Evolutionary conservation across 73 alveolate genomes (phyloP), one percentile per base, ranked within the genome.

Genomic region (Paramecium pentaurelia): DNA sequence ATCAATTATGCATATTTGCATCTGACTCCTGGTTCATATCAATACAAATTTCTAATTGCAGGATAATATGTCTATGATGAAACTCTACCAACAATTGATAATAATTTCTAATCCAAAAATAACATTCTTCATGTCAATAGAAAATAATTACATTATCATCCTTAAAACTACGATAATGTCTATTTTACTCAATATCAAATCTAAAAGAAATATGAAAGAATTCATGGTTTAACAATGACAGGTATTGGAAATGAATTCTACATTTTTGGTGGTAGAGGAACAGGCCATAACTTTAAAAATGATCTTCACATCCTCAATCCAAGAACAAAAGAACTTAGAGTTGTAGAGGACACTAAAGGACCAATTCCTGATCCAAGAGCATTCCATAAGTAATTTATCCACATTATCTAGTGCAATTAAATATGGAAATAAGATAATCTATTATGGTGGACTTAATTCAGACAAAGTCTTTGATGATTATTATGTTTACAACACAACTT

Each of bases 191-290:
- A 77, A 42, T 71, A 89, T 38, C 16, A 42, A 89, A 40, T 71
- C 18, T 14, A 40, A 36, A 58, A 64, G 36, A 83, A 71, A 54
- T 89, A 58, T 30, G 94, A 89, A 18, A 71, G 94, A 89, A 85
- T 93, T 6, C 45, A 88, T 28, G 96, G 93, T 6, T 89, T 86
- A 25, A 60, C 95, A 2, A 71, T 93, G 94, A 93, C 92, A 6
- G 87, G 60, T 5, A 88, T 93, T n/a, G 96, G 96, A n/a, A 93
- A 92, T 58, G 93, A 93, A 54, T 70, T 93, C 68, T 93, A 93
- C 44, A 70, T 93, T 10, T 93, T 87, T 71, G 96, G 95, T 49
- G 96, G 96, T 34, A 34, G 87, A 54, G 86, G 96, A 71, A 71
- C 77, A 40, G 86, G 96, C 42, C 71, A 71, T 68, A 75, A 88